Evolutionary conservation across 257 asterid species (phyloP).

Genomic region (Solanum appendiculatum): DNA sequence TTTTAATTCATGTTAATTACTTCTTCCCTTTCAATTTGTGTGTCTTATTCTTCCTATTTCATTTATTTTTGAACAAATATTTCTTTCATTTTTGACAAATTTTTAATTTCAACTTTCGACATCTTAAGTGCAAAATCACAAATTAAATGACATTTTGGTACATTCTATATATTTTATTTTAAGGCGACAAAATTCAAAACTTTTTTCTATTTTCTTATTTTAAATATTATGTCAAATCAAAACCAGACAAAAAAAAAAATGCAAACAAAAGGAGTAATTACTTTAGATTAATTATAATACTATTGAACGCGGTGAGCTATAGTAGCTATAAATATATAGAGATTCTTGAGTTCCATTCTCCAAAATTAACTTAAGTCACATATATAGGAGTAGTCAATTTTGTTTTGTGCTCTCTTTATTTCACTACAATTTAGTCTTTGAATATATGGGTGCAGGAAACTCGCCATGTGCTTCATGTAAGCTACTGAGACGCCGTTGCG

Average conservation of each 20-base stretch:
- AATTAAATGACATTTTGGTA: background rate
- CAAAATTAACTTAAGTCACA: background rate
- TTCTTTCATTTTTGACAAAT: background rate
- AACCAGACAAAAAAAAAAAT: background rate
- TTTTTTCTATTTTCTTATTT: too few relatives aligned
- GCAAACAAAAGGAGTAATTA: background rate
- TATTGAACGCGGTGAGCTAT: background rate
- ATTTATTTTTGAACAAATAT: background rate
- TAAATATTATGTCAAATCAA: background rate
- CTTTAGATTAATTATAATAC: background rate
- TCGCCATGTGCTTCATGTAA: slow-evolving; percentile 70
- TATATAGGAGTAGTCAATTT: background rate
- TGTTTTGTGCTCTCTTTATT: background rate
- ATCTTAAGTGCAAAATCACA: background rate
- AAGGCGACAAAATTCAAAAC: background rate
- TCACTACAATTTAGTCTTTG: background rate
- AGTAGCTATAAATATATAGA: background rate
- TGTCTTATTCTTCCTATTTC: background rate
- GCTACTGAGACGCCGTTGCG: slow-evolving; percentile 58
- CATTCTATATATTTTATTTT: too few relatives aligned
- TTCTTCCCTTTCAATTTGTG: background rate
- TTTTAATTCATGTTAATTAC: background rate
- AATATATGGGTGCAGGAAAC: background rate
- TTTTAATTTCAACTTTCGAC: background rate
- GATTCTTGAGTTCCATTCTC: background rate